These are phyloP conservation scores for Penicillium paxilli DNA, from an alignment of 495 filamentous ascomycete species.

Conservation along the genomic window DNA sequence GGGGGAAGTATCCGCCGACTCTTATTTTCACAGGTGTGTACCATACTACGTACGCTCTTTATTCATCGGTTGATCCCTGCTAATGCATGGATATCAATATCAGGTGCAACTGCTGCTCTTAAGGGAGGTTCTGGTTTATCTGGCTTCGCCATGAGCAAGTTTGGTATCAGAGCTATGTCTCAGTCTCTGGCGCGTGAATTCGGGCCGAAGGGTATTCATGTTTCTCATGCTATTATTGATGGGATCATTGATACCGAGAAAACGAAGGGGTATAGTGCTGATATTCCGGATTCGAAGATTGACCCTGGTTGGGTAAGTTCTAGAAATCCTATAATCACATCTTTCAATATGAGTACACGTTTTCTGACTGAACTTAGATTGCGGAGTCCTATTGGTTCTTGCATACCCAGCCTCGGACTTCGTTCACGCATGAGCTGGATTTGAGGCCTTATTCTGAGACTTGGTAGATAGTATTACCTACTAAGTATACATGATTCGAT, in stretches of 20 bases:
- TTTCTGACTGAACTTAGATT: slow-evolving; percentile 49
- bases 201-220: slow-evolving; percentile 73
- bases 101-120: slow-evolving; percentile 69
- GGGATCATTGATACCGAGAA: slow-evolving; percentile 72
- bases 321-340: too few species aligned
- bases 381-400: slow-evolving; percentile 73
- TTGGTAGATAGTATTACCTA: too few species aligned
- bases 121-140: slow-evolving; percentile 60
- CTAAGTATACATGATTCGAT: too few species aligned
- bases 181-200: slow-evolving; percentile 76
- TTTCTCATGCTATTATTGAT: slow-evolving; percentile 72
- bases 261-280: slow-evolving; percentile 53
- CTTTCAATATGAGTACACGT: neutral
- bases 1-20: slow-evolving; percentile 55
- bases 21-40: slow-evolving; percentile 61
- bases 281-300: slow-evolving; percentile 64
- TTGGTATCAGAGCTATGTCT: slow-evolving; percentile 63
- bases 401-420: slow-evolving; percentile 65
- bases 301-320: slow-evolving; percentile 61
- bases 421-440: slow-evolving; percentile 72
- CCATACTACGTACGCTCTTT: too few species aligned
- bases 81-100: neutral
- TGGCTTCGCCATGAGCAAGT: slow-evolving; percentile 69
- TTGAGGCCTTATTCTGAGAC: slow-evolving; percentile 63
- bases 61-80: too few species aligned